These are phyloP conservation scores for Aureobasidium sp. DNA, from an alignment of 2,329 filamentous ascomycete species.

Conservation along the genomic window DNA sequence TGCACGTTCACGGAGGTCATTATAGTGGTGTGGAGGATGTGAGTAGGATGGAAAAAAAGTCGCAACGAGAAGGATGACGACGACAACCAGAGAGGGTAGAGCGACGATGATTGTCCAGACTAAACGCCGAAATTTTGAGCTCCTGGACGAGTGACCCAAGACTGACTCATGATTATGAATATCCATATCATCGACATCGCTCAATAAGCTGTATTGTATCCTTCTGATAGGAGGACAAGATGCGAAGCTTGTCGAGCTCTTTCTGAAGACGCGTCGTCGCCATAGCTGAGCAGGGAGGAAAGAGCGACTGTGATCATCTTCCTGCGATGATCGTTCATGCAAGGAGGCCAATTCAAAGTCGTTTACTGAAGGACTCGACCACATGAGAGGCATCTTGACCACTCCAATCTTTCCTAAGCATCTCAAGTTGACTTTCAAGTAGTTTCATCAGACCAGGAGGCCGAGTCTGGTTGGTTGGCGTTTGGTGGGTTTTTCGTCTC, in stretches of 20 bases:
- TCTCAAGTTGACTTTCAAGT: no score
- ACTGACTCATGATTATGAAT: neutral
- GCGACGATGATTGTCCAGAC: neutral
- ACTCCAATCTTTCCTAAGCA: no score
- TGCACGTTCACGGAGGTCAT: slow-evolving; percentile 33
- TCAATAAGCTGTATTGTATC: neutral
- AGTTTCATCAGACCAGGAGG: no score
- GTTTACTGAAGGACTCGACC: no score
- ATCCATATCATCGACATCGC: neutral
- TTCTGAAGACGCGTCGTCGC: neutral
- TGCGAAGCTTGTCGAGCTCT: neutral
- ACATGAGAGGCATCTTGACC: neutral
- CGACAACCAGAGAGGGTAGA: slow-evolving; percentile 3
- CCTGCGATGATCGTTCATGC: neutral
- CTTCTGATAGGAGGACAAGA: neutral
- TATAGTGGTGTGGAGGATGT: slow-evolving; percentile 47
- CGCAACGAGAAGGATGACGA: slow-evolving; percentile 36
- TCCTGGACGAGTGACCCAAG: neutral
- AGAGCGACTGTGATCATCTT: neutral
- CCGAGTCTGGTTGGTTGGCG: no score
- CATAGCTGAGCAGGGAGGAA: neutral
- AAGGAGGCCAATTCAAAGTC: neutral
- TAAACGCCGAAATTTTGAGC: neutral
- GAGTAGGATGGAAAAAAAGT: slow-evolving; percentile 53
- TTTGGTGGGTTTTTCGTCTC: no score